Evolutionary conservation across 352 stramenopile species (phyloP).

Genomic region (Globisporangium barbulae): DNA sequence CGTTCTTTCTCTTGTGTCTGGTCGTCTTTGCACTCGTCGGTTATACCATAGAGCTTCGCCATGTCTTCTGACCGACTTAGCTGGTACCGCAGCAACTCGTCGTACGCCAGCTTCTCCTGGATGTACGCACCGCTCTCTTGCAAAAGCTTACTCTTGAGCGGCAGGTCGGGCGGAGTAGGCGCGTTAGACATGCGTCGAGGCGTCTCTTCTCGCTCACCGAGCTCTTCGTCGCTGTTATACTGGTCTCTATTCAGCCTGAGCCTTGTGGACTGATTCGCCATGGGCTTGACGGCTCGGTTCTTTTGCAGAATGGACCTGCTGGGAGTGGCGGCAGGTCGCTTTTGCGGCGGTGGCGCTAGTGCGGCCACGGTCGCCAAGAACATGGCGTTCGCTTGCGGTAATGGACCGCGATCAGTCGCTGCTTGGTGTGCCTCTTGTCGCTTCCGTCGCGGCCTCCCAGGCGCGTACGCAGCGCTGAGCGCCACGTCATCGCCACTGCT

Average conservation of each 20-base stretch:
- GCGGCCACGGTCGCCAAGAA: not conserved
- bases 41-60: constrained; percentile 12
- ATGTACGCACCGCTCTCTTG: constrained; percentile 13
- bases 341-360: not conserved
- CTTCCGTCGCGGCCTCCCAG: not conserved
- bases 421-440: not conserved
- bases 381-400: constrained; percentile 2
- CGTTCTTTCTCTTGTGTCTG: constrained; percentile 5
- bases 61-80: constrained; percentile 32
- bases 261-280: not conserved
- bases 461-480: constrained; percentile 2
- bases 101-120: constrained; percentile 29
- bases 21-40: not conserved
- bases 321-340: not conserved
- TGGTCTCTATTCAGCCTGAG: not conserved
- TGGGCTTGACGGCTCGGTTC: not conserved
- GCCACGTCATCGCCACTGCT: not conserved
- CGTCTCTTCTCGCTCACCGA: constrained; percentile 11
- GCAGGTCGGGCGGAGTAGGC: too few relatives aligned
- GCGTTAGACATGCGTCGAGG: not conserved
- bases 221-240: not conserved
- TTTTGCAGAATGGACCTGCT: constrained; percentile 1
- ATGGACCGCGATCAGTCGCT: not conserved
- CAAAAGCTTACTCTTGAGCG: not conserved
- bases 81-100: constrained; percentile 36